Evolutionary conservation across 164 flowering plant species (phyloP).

Genomic region (Vitis cinerea): DNA sequence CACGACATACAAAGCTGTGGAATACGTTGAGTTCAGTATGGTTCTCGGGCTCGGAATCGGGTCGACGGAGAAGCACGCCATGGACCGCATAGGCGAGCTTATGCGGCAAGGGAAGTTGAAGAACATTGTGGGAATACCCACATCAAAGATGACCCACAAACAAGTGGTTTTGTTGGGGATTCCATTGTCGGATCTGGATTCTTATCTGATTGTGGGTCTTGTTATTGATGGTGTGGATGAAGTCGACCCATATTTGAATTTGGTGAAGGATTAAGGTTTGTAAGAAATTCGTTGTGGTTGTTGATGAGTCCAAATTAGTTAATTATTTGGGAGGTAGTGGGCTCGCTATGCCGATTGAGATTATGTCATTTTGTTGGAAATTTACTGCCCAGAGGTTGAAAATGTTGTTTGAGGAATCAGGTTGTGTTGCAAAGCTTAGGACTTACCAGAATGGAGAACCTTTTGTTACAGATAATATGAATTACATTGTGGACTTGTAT

Average conservation of each 20-base stretch:
- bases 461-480: slow-evolving; percentile 71
- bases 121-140: slow-evolving; percentile 80
- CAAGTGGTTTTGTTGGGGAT: slow-evolving; percentile 73
- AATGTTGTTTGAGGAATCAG: slow-evolving; percentile 52
- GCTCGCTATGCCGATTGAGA: slow-evolving; percentile 83
- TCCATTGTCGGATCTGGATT: slow-evolving; percentile 74
- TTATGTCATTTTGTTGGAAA: slow-evolving; percentile 79
- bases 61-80: slow-evolving; percentile 83
- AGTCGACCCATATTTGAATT: slow-evolving; percentile 73
- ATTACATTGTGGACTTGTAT: slow-evolving; percentile 85
- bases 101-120: slow-evolving; percentile 57
- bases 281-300: slow-evolving; percentile 61
- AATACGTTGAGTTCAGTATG: slow-evolving; percentile 88
- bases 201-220: slow-evolving; percentile 68
- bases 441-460: slow-evolving; percentile 39
- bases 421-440: slow-evolving; percentile 74
- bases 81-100: slow-evolving; percentile 69
- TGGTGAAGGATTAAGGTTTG: slow-evolving; percentile 86
- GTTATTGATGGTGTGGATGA: slow-evolving; percentile 97
- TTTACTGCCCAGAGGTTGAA: slow-evolving; percentile 54
- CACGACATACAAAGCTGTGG: slow-evolving; percentile 89
- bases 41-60: slow-evolving; percentile 95
- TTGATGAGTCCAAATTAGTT: slow-evolving; percentile 78
- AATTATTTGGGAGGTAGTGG: slow-evolving; percentile 68
- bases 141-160: slow-evolving; percentile 70